phyloP scores from a whole-genome alignment of 1,284 basidiomycete species.

The Cutaneotrichosporon sp. region DNA sequence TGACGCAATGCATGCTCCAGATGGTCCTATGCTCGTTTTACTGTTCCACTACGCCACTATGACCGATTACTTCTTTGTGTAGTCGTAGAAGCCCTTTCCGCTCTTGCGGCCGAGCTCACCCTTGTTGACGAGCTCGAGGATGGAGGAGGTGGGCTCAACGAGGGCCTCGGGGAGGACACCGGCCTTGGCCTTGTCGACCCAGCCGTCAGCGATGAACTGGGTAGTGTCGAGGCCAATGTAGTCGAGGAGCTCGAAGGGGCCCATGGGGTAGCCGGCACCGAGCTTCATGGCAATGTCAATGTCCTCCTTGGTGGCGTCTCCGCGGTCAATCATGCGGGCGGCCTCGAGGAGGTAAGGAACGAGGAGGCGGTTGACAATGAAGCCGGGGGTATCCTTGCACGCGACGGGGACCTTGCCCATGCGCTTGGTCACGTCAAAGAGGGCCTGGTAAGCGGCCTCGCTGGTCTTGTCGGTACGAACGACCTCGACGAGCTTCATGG shows the following conservation, averaged over 20 bases:
- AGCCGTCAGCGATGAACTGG: constrained; percentile 58
- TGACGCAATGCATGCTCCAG: constrained; percentile 7
- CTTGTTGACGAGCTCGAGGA: constrained; percentile 58
- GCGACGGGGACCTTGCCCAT: constrained; percentile 60
- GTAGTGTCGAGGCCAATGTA: constrained; percentile 58
- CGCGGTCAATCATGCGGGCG: constrained; percentile 60
- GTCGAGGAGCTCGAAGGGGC: constrained; percentile 58
- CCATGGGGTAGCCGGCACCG: constrained; percentile 58
- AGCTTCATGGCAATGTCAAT: constrained; percentile 63
- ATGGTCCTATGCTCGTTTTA: constrained; percentile 1
- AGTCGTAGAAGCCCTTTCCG: constrained; percentile 53
- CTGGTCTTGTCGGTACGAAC: constrained; percentile 57
- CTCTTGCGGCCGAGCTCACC: constrained; percentile 60
- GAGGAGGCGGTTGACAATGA: constrained; percentile 59
- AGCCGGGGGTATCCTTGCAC: constrained; percentile 60
- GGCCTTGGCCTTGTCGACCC: constrained; percentile 56
- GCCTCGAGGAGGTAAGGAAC: constrained; percentile 61
- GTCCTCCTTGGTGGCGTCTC: constrained; percentile 60
- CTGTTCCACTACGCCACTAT: background rate
- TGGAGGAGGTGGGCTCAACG: constrained; percentile 54
- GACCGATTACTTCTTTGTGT: constrained; percentile 18
- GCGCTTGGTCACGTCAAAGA: constrained; percentile 56
- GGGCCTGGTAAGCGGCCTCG: constrained; percentile 55
- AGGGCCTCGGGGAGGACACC: constrained; percentile 54
- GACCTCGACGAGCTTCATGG: constrained; percentile 63